Evolutionary conservation across 2,329 filamentous ascomycete genomes (phyloP), one percentile per base, ranked within the genome.

Genomic region (Alternaria conjuncta): DNA sequence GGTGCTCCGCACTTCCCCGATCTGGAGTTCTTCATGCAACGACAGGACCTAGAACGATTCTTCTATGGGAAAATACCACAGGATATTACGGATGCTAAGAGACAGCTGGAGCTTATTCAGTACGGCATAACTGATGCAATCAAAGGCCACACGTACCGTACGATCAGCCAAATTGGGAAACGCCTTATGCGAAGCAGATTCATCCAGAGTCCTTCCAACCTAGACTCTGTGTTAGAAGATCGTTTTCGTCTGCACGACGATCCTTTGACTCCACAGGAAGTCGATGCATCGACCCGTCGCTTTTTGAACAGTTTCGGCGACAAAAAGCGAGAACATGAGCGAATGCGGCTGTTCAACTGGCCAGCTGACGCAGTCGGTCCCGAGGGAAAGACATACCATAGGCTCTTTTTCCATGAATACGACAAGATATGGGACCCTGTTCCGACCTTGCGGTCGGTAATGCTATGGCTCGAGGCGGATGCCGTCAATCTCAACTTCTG

Each of bases 191-290:
- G 0, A 2, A 41, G 36, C 36, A 41, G 36, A 18, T 1, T 1
- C 6, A 1, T 41, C 1, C 36, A 2, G 0, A 41, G 15, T 18
- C 36, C 36, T 18, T 41, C 36, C 9, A 0, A 41, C 0, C 0
- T 2, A 1, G 36, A 41, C 3, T 0, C 36, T 3, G 15, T 41
- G n/a, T 18, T 41, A 41, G 36, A 2, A 18, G 1, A 41, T 18
- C 36, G 1, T 0, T 41, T 41, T 2, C 2, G 10, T 41, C 0
- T 41, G 2, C 32, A 8, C 32, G 15, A 30, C 1, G 1, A 3
- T 30, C 28, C 28, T 0, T 30, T 30, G 2, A 3, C 3, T 2
- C 26, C 5, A 4, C 3, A 30, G 12, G 3, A 32, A 41, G 36
- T 2, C n/a, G 36, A 41, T 2, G 36, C 10, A 3, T 41, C n/a